Conservation (phyloP, 1,284 basidiomycete species). For the Austroboletus niveus region DNA sequence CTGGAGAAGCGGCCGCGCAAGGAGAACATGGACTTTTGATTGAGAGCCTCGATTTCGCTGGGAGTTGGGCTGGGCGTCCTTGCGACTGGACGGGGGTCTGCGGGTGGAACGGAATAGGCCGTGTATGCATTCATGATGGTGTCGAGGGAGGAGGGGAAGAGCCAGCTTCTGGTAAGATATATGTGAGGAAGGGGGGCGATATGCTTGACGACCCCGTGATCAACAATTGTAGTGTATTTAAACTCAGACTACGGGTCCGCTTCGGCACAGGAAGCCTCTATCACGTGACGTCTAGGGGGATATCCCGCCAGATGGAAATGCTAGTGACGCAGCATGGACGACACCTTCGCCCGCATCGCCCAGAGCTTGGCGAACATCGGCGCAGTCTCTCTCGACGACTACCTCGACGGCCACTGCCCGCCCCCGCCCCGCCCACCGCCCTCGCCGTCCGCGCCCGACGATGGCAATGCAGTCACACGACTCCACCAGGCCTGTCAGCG, state of each 20-base stretch:
- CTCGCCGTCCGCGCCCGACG: not conserved
- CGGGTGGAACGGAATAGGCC: conserved; percentile 12
- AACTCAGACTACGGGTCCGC: too few relatives aligned
- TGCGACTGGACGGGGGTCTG: conserved; percentile 10
- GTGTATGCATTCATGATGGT: conserved; percentile 22
- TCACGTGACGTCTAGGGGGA: too few relatives aligned
- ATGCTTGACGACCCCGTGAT: too few relatives aligned
- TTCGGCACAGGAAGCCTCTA: too few relatives aligned
- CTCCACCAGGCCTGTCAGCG: conserved; percentile 46
- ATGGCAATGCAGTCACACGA: conserved; percentile 26
- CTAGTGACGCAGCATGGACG: too few relatives aligned
- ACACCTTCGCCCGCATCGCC: conserved; percentile 12
- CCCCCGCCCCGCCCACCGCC: too few relatives aligned
- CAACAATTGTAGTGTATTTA: too few relatives aligned
- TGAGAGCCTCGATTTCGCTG: conserved; percentile 49
- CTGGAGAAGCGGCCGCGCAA: conserved; percentile 39
- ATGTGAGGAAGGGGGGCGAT: too few relatives aligned
- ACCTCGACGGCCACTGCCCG: conserved; percentile 8
- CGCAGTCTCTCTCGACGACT: conserved; percentile 24
- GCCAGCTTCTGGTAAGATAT: conserved; percentile 1
- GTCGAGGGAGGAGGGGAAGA: not conserved
- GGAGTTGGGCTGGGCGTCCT: conserved; percentile 63
- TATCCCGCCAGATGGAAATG: too few relatives aligned
- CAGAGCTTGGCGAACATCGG: conserved; percentile 20
- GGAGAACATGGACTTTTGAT: conserved; percentile 41